These are phyloP conservation scores for Penicillium crystallinum DNA, from an alignment of 495 filamentous ascomycete genomes.

Conservation along the genomic window DNA sequence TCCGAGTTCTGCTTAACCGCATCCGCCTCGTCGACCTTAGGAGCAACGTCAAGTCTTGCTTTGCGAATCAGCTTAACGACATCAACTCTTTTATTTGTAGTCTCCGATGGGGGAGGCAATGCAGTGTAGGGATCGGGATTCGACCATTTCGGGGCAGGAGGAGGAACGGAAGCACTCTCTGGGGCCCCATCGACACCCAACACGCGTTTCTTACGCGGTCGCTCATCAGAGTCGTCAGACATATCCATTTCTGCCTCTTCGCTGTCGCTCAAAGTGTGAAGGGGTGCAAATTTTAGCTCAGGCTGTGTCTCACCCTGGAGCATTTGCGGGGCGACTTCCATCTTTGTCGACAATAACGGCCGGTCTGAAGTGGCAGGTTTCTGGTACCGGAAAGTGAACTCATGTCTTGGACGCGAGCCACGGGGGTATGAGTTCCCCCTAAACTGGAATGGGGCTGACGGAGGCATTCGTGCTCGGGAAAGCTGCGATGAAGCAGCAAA, in stretches of 20 bases:
- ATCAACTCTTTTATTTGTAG: slow-evolving; percentile 63
- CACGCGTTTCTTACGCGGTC: slow-evolving; percentile 47
- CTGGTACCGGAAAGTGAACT: slow-evolving; percentile 45
- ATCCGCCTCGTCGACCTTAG: slow-evolving; percentile 41
- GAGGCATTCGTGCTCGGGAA: slow-evolving; percentile 15
- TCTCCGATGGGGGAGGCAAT: slow-evolving; percentile 66
- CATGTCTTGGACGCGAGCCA: slow-evolving; percentile 22
- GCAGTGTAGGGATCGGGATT: slow-evolving; percentile 90
- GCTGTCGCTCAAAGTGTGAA: slow-evolving; percentile 64
- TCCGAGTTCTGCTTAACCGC: slow-evolving; percentile 62
- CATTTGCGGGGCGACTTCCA: slow-evolving; percentile 36
- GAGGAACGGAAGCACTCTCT: slow-evolving; percentile 13
- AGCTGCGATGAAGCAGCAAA: slow-evolving; percentile 1
- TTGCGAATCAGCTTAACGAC: slow-evolving; percentile 86
- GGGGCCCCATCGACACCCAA: slow-evolving; percentile 40
- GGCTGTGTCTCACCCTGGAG: slow-evolving; percentile 29
- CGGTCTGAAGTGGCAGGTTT: slow-evolving; percentile 39
- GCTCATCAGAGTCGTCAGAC: slow-evolving; percentile 40
- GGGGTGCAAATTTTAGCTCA: slow-evolving; percentile 36
- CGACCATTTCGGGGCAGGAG: slow-evolving; percentile 69
- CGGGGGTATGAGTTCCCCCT: slow-evolving; percentile 30
- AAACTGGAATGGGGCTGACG: slow-evolving; percentile 31
- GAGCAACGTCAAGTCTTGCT: slow-evolving; percentile 51
- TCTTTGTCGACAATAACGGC: slow-evolving; percentile 35
- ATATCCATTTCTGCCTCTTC: slow-evolving; percentile 68